Percentiles rank a stretch among this genome's conserved stretches.
Conservation (phyloP, 139 green algal genomes). For the Klebsormidium nitens region DNA sequence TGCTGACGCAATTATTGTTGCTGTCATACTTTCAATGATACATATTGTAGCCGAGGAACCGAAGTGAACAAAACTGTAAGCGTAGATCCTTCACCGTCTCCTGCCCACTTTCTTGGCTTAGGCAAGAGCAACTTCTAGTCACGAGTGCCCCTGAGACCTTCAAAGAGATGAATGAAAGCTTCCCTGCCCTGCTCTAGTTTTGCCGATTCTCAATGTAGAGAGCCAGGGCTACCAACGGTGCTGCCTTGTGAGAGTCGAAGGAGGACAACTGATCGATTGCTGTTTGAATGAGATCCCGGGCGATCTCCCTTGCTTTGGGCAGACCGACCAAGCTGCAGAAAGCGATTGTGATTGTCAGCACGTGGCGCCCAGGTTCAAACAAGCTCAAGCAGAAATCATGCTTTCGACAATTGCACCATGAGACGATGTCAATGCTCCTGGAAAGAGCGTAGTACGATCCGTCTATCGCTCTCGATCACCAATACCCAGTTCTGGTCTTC, state of each 20-base stretch:
- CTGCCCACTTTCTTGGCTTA: too few species aligned
- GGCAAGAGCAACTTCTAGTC: too few species aligned
- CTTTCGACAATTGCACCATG: neutral
- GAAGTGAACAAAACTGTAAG: too few species aligned
- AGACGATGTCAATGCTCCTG: neutral
- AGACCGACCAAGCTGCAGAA: conserved; percentile 39
- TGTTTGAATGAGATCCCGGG: conserved; percentile 81
- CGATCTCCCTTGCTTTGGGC: conserved; percentile 59
- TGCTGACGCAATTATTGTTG: too few species aligned
- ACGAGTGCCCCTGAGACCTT: too few species aligned
- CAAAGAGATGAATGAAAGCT: too few species aligned
- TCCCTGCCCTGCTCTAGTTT: too few species aligned
- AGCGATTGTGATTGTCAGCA: conserved; percentile 3
- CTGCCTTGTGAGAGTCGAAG: conserved; percentile 69
- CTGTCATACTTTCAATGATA: too few species aligned
- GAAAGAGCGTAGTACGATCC: conserved; percentile 10
- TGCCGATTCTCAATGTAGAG: conserved; percentile 92
- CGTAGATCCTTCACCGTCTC: too few species aligned
- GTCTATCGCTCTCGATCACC: conserved; percentile 51
- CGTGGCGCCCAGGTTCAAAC: neutral
- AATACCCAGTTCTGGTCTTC: conserved; percentile 79
- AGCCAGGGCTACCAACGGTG: conserved; percentile 82
- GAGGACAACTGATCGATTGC: conserved; percentile 78
- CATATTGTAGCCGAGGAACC: too few species aligned
- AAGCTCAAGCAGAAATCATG: neutral